These are phyloP conservation scores for Tubosaeta sp. DNA, from an alignment of 768 basidiomycete species.

Conservation along the genomic window DNA sequence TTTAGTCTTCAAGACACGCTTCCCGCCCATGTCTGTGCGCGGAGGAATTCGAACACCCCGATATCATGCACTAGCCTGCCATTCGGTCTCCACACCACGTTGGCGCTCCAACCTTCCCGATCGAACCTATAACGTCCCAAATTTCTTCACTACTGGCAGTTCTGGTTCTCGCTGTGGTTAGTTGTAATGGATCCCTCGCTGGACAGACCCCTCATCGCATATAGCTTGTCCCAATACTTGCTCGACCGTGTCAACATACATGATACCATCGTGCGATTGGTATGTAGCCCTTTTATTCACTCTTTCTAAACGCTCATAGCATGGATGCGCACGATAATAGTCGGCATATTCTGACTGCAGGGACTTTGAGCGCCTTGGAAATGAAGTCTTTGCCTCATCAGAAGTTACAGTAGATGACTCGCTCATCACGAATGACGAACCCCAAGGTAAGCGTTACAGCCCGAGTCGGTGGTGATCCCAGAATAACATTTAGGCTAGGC, in stretches of 20 bases:
- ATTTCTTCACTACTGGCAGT: no score
- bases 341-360: slow-evolving; percentile 23
- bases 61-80: neutral
- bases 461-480: neutral
- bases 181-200: slow-evolving; percentile 7
- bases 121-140: slow-evolving; percentile 8
- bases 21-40: neutral
- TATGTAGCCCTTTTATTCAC: slow-evolving; percentile 4
- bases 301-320: neutral
- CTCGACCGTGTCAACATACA: slow-evolving; percentile 26
- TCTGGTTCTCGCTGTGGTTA: neutral
- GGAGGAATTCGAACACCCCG: neutral
- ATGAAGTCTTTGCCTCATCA: slow-evolving; percentile 24
- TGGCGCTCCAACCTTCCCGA: slow-evolving; percentile 1
- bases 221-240: slow-evolving; percentile 19
- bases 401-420: slow-evolving; percentile 20
- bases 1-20: slow-evolving; percentile 9
- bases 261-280: slow-evolving; percentile 25
- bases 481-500: slow-evolving; percentile 10
- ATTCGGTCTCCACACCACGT: neutral
- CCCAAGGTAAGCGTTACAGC: slow-evolving; percentile 6
- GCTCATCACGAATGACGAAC: slow-evolving; percentile 19
- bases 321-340: slow-evolving; percentile 1
- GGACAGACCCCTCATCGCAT: slow-evolving; percentile 9
- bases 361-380: slow-evolving; percentile 24